A percentile compares a stretch with the other conserved stretches of the same genome.
These are phyloP conservation scores for Trichoderma afroharzianum DNA, from an alignment of 2,329 filamentous ascomycete genomes.

Conservation along the genomic window DNA sequence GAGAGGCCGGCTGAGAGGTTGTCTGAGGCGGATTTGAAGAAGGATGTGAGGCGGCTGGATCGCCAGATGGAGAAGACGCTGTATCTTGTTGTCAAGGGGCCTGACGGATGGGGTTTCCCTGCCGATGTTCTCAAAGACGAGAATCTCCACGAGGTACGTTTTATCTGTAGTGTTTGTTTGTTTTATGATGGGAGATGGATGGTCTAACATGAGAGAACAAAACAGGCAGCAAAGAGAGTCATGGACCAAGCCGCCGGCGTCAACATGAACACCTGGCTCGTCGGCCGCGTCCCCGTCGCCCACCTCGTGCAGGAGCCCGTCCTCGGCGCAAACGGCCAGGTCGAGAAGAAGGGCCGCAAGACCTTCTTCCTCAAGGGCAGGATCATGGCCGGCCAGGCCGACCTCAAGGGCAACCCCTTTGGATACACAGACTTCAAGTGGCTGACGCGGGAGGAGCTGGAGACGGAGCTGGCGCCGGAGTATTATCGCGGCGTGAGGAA, in stretches of 20 bases:
- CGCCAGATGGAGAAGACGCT: slow-evolving; percentile 75
- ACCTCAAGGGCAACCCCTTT: slow-evolving; percentile 67
- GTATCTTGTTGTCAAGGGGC: slow-evolving; percentile 78
- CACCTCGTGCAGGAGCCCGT: slow-evolving; percentile 62
- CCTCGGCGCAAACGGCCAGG: slow-evolving; percentile 40
- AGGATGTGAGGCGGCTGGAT: slow-evolving; percentile 75
- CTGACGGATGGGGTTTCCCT: slow-evolving; percentile 81
- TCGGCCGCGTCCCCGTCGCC: slow-evolving; percentile 84
- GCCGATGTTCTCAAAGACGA: slow-evolving; percentile 67
- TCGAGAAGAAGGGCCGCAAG: slow-evolving; percentile 64
- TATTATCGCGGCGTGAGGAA: slow-evolving; percentile 77
- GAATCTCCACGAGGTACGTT: slow-evolving; percentile 74
- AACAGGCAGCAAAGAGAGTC: slow-evolving; percentile 75
- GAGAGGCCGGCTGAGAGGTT: slow-evolving; percentile 66
- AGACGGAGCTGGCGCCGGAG: slow-evolving; percentile 57
- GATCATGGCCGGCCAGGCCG: slow-evolving; percentile 94
- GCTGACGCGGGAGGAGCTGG: slow-evolving; percentile 85
- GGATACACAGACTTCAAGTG: slow-evolving; percentile 84
- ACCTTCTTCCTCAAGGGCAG: slow-evolving; percentile 94
- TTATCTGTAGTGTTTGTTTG: not conserved
- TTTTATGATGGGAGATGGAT: not conserved
- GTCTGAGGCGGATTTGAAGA: slow-evolving; percentile 73
- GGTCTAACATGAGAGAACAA: not conserved
- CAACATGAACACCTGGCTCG: slow-evolving; percentile 99
- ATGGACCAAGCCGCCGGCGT: slow-evolving; percentile 73